Conservation (phyloP, 441 rosid genomes). For the Populus tomentosa region DNA sequence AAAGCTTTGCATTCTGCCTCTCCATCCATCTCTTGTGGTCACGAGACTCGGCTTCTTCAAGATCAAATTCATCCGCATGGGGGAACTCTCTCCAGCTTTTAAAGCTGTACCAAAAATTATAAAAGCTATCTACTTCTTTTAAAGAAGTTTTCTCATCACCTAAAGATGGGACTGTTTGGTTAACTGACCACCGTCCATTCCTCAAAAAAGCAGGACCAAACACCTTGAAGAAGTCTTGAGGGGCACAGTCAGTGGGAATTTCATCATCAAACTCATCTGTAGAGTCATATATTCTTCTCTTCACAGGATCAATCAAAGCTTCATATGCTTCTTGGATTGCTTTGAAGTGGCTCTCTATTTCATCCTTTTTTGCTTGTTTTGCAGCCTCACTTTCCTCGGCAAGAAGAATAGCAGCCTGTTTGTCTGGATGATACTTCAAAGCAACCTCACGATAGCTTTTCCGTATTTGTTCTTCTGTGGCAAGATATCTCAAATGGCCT, state of each 20-base stretch:
- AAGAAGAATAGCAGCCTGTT: conserved; percentile 80
- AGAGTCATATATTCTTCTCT: conserved; percentile 88
- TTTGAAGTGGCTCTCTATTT: conserved; percentile 82
- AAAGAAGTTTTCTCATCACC: conserved; percentile 66
- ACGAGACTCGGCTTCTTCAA: conserved; percentile 93
- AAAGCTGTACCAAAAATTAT: conserved; percentile 84
- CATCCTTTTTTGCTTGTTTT: conserved; percentile 84
- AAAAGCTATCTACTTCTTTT: conserved; percentile 75
- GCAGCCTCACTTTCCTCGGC: conserved; percentile 90
- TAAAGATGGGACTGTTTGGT: conserved; percentile 62
- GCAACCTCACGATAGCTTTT: conserved; percentile 94
- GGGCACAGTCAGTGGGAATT: conserved; percentile 79
- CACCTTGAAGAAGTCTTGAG: conserved; percentile 90
- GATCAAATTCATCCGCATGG: conserved; percentile 90
- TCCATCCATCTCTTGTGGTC: conserved; percentile 99
- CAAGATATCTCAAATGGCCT: conserved; percentile 87
- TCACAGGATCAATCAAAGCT: conserved; percentile 75
- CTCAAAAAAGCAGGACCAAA: conserved; percentile 96
- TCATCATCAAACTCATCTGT: conserved; percentile 31
- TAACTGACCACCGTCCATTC: conserved; percentile 92
- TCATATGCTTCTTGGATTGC: conserved; percentile 93
- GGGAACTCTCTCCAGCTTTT: conserved; percentile 99
- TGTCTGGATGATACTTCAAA: conserved; percentile 87
- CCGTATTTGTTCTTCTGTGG: conserved; percentile 93
- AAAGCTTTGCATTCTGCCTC: conserved; percentile 82